phyloP scores from a whole-genome alignment of 2,329 filamentous ascomycete species.

The Cordyceps cicadae region DNA sequence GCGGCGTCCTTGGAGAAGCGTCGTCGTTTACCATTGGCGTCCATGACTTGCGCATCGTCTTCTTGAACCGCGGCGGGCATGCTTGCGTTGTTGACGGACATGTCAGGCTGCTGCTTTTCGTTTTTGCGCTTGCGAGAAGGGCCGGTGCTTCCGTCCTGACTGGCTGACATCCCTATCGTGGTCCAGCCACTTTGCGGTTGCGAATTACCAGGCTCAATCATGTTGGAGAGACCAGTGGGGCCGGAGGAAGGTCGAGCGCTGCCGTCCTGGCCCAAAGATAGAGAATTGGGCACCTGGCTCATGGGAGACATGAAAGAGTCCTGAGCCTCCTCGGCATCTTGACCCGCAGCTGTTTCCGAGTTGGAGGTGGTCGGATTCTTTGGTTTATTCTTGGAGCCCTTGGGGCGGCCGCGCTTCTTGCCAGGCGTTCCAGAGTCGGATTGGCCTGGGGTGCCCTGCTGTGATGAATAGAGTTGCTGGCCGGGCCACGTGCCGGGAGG shows the following conservation, averaged over 20 bases:
- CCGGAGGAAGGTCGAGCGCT: background rate
- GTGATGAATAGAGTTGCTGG: background rate
- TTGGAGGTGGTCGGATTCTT: conserved; percentile 15
- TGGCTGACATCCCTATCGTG: background rate
- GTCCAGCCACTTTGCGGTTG: conserved; percentile 7
- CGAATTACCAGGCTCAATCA: background rate
- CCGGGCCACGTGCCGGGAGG: background rate
- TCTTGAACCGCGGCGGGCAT: background rate
- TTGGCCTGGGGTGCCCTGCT: conserved; percentile 14
- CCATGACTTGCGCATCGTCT: background rate
- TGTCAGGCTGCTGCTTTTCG: background rate
- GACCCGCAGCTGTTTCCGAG: background rate
- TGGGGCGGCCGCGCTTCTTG: conserved; percentile 33
- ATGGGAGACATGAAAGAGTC: conserved; percentile 6
- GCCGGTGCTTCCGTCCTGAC: background rate
- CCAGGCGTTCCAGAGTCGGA: conserved; percentile 16
- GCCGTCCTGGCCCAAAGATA: conserved; percentile 1
- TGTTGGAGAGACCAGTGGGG: conserved; percentile 4
- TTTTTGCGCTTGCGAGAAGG: conserved; percentile 7
- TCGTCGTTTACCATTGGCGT: background rate
- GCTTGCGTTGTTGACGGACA: background rate
- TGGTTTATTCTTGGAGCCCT: conserved; percentile 37
- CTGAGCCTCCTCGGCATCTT: conserved; percentile 5
- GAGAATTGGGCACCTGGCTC: conserved; percentile 1
- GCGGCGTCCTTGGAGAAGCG: conserved; percentile 6